Evolutionary conservation across 225 moss, liverwort and hornwort genomes (phyloP), one percentile per base, ranked within the genome.

Genomic region (Bryoerythrophyllum caledonicum): DNA sequence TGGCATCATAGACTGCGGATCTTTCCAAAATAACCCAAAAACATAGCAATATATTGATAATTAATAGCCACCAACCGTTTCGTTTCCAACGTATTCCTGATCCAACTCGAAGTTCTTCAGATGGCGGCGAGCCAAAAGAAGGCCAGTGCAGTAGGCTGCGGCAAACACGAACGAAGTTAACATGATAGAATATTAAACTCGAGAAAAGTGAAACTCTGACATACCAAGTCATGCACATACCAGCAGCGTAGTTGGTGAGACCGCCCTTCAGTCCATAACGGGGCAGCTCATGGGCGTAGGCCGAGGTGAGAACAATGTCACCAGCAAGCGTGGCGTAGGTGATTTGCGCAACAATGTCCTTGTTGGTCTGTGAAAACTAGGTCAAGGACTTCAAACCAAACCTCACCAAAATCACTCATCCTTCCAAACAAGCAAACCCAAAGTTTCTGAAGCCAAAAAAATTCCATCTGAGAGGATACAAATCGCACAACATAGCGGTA

Each of bases 271-370:
- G 32, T 60, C 96, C 96, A 72, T 90, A 96, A 3, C 94, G 89
- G 10, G 88, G 66, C 20, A 96, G 89, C 78, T 96, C 96, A 82
- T 96, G 96, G 12, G 96, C 86, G 53, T 96, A 96, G 0, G 96
- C 94, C 13, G 96, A 72, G 60, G 91, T 88, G 10, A 96, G 84
- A 24, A 96, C 94, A 60, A 96, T 92, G 32, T 96, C 94, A 35
- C 96, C 96, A 54, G 96, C 96, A 24, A 96, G 96, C 41, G 96
- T 96, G 5, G 96, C 96, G 60, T 92, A 96, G 5, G 81, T 68
- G 74, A 96, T 92, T 84, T 96, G 96, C 5, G 96, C 91, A 30
- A 96, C 96, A 35, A 96, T 92, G 60, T 96, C 96, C 82, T 92
- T 96, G 79, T 96, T 96, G 70, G 96, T 96, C 84, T 84, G 62